Base-by-base conservation (phyloP, 306 rosid species). In the Acacia melanoxylon region DNA sequence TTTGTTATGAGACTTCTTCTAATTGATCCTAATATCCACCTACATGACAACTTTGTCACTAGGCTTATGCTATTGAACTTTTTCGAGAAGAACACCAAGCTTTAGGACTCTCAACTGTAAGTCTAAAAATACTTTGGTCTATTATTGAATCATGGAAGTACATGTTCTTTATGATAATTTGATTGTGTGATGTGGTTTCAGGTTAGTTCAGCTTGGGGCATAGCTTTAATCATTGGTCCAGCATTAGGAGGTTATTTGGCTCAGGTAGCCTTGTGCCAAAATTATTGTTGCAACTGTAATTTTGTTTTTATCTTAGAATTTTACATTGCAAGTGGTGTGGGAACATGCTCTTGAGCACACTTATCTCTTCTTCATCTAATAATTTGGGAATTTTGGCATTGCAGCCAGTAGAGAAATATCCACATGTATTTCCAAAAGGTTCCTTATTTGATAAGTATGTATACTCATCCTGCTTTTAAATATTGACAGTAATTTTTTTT, bases 211-310 rank as follows among this genome's bases (percentile, higher is more conserved):
- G 87, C 97, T 79, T 92, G 97, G 98, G 97, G 91, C 62, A 77
- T 84, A 6, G 96, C 94, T 65, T 86, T 92, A 84, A 84, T 94
- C 58, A 61, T 94, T 82, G 98, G 98, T 52, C 98, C 98, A 3
- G 97, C 97, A 54, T 7, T 94, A 81, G 98, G 98, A 74, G 98
- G 97, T 20, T 89, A 86, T 86, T 82, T 94, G 46, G 93, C 98
- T 29, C 97, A 88, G 97, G 98, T 92, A 90, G 41, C 76, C 49
- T 85, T 51, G 0, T 58, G 24, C 65, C 41, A 6, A 37, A 37
- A 37, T 37, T 37, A 37, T 37, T 37, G 41, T 37, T 37, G 6
- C 41, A 0, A 10, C 8, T 25, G 8, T 59, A 24, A 8, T 24
- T 59, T 17, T 59, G 6, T 59, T 59, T 33, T 56, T n/a, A 20